These are phyloP conservation scores for Plenodomus tracheiphilus DNA, from an alignment of 2,329 filamentous ascomycete species.

Conservation along the genomic window DNA sequence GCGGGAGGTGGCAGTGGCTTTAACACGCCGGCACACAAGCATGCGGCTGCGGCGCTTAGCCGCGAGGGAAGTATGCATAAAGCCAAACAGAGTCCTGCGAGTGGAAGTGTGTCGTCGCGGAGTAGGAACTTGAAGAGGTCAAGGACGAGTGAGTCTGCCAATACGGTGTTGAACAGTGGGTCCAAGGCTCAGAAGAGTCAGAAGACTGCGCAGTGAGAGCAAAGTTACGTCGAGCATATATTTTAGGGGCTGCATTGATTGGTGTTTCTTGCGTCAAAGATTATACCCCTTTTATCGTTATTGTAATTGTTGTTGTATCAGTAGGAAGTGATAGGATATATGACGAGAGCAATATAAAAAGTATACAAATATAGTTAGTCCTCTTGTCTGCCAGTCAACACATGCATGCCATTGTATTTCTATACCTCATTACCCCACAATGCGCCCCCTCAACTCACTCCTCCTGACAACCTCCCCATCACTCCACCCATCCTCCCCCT, in stretches of 20 bases:
- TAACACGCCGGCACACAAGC: conserved; percentile 40
- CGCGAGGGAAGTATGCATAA: background rate
- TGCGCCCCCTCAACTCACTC: conserved; percentile 14
- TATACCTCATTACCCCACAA: conserved; percentile 15
- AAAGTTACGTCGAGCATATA: background rate
- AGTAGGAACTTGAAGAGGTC: conserved; percentile 1
- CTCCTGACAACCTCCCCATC: conserved; percentile 12
- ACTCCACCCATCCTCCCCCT: conserved; percentile 12
- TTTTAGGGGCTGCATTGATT: background rate
- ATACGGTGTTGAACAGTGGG: background rate
- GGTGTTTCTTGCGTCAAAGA: background rate
- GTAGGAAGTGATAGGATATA: background rate
- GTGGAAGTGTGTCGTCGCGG: conserved; percentile 2
- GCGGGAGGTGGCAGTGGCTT: conserved; percentile 55
- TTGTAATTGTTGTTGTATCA: background rate
- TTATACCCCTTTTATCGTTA: background rate
- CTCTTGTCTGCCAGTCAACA: too few species aligned
- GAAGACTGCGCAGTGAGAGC: background rate
- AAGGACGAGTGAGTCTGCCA: background rate
- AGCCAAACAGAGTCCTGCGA: background rate
- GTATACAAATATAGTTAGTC: too few species aligned
- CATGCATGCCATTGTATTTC: too few species aligned
- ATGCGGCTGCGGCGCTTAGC: background rate
- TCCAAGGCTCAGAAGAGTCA: background rate
- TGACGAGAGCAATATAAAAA: background rate